These are phyloP conservation scores for Vanrija sp. DNA, from an alignment of 1,284 basidiomycete species.

Conservation along the genomic window DNA sequence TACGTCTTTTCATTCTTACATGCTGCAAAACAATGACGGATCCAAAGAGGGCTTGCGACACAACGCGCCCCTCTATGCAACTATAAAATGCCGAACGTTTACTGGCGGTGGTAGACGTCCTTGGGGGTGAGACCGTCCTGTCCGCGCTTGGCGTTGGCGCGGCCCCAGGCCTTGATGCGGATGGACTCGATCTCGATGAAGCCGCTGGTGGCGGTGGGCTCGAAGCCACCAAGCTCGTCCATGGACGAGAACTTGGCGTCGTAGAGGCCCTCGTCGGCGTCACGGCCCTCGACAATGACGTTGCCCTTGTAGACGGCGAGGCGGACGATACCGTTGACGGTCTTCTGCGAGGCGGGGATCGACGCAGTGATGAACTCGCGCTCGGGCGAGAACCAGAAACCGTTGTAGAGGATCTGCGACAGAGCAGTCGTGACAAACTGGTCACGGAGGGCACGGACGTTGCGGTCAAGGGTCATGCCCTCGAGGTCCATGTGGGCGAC, in stretches of 20 bases:
- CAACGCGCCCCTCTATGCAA: not conserved
- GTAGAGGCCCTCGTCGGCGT: slow-evolving; percentile 84
- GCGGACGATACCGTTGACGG: slow-evolving; percentile 88
- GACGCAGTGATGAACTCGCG: slow-evolving; percentile 87
- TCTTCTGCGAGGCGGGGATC: slow-evolving; percentile 88
- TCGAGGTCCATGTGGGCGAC: slow-evolving; percentile 95
- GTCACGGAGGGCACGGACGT: slow-evolving; percentile 90
- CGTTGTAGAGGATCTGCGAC: slow-evolving; percentile 89
- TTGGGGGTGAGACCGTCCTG: slow-evolving; percentile 69
- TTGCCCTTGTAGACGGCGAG: slow-evolving; percentile 96
- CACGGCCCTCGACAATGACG: slow-evolving; percentile 86
- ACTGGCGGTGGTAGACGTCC: slow-evolving; percentile 65
- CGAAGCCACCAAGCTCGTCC: slow-evolving; percentile 98
- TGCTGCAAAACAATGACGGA: not conserved
- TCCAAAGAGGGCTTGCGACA: not conserved
- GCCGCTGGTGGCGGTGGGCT: slow-evolving; percentile 83
- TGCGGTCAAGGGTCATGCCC: slow-evolving; percentile 94
- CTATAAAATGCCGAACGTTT: slow-evolving; percentile 1
- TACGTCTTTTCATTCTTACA: not conserved
- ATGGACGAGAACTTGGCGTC: slow-evolving; percentile 97
- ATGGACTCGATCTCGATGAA: slow-evolving; percentile 96
- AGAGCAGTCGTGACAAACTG: slow-evolving; percentile 90
- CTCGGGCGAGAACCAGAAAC: slow-evolving; percentile 91
- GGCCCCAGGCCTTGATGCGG: slow-evolving; percentile 83
- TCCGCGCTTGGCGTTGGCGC: slow-evolving; percentile 61